Percentiles rank a stretch among this genome's conserved stretches.
Evolutionary conservation across 2,329 filamentous ascomycete genomes (phyloP).

Genomic region (Talaromyces sp.): DNA sequence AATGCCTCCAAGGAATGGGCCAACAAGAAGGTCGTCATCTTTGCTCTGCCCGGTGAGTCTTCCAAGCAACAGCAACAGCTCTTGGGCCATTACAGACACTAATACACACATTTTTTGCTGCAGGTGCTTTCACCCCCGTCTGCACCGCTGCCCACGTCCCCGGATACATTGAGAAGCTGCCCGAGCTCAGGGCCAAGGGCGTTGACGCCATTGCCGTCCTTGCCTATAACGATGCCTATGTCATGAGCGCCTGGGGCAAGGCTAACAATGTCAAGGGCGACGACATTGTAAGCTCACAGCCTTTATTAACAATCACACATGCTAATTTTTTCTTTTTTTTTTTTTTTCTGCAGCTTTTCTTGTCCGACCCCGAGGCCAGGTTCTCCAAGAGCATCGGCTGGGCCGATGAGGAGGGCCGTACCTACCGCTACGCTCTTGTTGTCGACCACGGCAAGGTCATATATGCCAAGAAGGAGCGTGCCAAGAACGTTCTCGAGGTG

Average conservation of each 20-base stretch:
- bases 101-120: neutral
- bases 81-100: neutral
- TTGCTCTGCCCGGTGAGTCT: constrained; percentile 58
- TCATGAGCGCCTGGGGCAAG: constrained; percentile 88
- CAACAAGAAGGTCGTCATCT: constrained; percentile 66
- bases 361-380: constrained; percentile 63
- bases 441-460: constrained; percentile 76
- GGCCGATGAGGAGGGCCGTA: constrained; percentile 64
- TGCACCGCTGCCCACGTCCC: constrained; percentile 78
- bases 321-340: constrained; percentile 10
- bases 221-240: constrained; percentile 77
- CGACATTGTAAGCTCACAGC: constrained; percentile 48
- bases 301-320: neutral
- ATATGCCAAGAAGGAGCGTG: constrained; percentile 70
- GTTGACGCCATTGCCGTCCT: constrained; percentile 78
- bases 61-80: neutral
- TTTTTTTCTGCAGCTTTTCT: constrained; percentile 55
- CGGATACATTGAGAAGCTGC: constrained; percentile 67
- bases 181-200: constrained; percentile 69
- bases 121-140: constrained; percentile 76
- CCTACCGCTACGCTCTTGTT: constrained; percentile 72
- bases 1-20: constrained; percentile 72
- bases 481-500: constrained; percentile 37
- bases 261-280: constrained; percentile 73
- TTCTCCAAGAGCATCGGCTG: constrained; percentile 78